Percentiles rank a stretch among this genome's conserved stretches.
Evolutionary conservation across 2,329 filamentous ascomycete genomes (phyloP).

Genomic region (Cercospora zeina): DNA sequence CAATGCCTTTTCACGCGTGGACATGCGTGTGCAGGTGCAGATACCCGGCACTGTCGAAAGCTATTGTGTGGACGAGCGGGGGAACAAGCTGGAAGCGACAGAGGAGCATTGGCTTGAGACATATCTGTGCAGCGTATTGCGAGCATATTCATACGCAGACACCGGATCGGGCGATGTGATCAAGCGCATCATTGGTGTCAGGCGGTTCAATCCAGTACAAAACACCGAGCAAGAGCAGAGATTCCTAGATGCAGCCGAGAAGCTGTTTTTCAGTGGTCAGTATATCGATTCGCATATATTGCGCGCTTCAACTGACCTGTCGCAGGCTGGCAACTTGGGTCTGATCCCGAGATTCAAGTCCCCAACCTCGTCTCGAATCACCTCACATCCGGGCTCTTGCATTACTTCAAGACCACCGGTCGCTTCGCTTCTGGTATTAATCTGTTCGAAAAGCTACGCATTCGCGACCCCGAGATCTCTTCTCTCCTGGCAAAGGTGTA

Average conservation of each 20-base stretch:
- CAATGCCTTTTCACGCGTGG: conserved; percentile 96
- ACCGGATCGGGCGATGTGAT: conserved; percentile 92
- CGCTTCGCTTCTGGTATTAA: conserved; percentile 95
- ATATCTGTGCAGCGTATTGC: conserved; percentile 89
- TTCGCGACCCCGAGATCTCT: conserved; percentile 88
- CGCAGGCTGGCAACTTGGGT: conserved; percentile 88
- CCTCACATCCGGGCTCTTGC: conserved; percentile 85
- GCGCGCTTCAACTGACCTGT: conserved; percentile 11
- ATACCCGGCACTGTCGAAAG: conserved; percentile 96
- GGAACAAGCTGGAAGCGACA: conserved; percentile 88
- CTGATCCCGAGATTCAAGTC: conserved; percentile 94
- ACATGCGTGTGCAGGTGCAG: conserved; percentile 97
- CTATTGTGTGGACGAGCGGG: conserved; percentile 95
- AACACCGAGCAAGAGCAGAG: conserved; percentile 98
- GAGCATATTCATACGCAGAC: conserved; percentile 95
- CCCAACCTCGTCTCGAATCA: conserved; percentile 97
- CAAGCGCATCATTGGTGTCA: conserved; percentile 94
- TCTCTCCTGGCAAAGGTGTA: conserved; percentile 88
- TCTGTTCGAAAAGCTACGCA: conserved; percentile 91
- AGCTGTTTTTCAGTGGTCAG: conserved; percentile 86
- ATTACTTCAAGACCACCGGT: conserved; percentile 93
- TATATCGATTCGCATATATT: background rate
- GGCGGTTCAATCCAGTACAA: conserved; percentile 94
- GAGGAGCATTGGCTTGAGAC: conserved; percentile 97
- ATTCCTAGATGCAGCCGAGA: conserved; percentile 90